Percentiles rank a stretch among this genome's conserved stretches.
Evolutionary conservation across 2,329 filamentous ascomycete genomes (phyloP).

Genomic region (Alternaria incomplexa): DNA sequence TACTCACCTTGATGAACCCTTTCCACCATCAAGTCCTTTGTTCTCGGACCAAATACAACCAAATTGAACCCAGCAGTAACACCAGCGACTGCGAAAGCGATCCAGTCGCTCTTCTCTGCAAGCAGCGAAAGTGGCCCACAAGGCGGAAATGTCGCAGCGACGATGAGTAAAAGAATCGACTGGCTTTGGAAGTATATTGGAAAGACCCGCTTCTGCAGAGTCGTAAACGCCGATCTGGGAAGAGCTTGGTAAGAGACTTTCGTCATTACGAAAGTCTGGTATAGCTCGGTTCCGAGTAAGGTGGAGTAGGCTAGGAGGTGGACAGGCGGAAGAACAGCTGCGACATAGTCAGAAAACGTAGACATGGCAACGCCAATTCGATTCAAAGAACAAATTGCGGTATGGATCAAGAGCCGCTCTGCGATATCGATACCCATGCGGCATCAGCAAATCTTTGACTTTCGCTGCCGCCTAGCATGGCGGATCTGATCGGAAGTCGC

Average conservation of each 20-base stretch:
- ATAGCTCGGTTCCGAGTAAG: slow-evolving; percentile 50
- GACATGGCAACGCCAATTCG: neutral
- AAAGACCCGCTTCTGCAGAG: slow-evolving; percentile 50
- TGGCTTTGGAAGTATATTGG: slow-evolving; percentile 51
- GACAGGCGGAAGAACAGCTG: slow-evolving; percentile 29
- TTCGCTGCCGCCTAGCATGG: slow-evolving; percentile 7
- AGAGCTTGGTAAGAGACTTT: slow-evolving; percentile 48
- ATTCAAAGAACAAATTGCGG: no score
- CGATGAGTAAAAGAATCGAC: slow-evolving; percentile 43
- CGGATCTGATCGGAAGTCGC: neutral
- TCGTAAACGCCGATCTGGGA: slow-evolving; percentile 47
- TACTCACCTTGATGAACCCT: slow-evolving; percentile 37
- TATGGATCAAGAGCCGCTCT: no score
- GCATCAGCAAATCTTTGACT: neutral
- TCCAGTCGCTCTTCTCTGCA: slow-evolving; percentile 23
- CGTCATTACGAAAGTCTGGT: slow-evolving; percentile 51
- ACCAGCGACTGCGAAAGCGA: slow-evolving; percentile 39
- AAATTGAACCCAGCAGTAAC: slow-evolving; percentile 46
- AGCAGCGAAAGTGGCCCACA: slow-evolving; percentile 38
- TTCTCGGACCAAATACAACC: slow-evolving; percentile 46
- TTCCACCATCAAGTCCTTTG: slow-evolving; percentile 43
- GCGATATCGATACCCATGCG: no score
- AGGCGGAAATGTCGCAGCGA: slow-evolving; percentile 44
- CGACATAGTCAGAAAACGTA: neutral
- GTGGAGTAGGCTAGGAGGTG: slow-evolving; percentile 51